A percentile compares a stretch with the other conserved stretches of the same genome.
Evolutionary conservation across 257 asterid species (phyloP).

Genomic region (Agastache rugosa): DNA sequence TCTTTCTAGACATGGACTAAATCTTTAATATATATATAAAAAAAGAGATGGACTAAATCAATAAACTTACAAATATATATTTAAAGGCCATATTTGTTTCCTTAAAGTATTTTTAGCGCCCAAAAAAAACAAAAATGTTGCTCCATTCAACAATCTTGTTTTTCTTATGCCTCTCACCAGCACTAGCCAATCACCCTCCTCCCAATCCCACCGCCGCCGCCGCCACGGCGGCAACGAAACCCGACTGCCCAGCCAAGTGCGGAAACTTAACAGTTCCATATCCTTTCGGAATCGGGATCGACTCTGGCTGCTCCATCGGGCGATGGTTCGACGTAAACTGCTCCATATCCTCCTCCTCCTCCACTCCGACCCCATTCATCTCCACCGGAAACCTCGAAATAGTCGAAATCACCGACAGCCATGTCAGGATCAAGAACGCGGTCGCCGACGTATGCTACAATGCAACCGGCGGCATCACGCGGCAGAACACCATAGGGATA

Average conservation of each 20-base stretch:
- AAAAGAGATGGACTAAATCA: background rate
- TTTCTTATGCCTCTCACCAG: background rate
- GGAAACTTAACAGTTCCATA: slow-evolving; percentile 43
- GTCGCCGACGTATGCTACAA: slow-evolving; percentile 27
- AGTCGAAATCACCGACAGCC: slow-evolving; percentile 1
- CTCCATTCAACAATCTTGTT: background rate
- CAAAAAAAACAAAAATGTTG: background rate
- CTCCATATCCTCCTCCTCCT: too few species aligned
- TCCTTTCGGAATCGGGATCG: slow-evolving; percentile 44
- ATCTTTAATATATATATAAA: too few species aligned
- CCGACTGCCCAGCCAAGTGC: slow-evolving; percentile 43
- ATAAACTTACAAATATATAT: background rate
- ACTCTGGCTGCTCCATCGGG: slow-evolving; percentile 40
- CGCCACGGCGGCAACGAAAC: slow-evolving; percentile 12
- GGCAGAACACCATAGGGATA: background rate
- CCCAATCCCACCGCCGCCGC: background rate
- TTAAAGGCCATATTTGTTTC: background rate
- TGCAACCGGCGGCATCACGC: background rate
- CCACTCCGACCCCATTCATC: slow-evolving; percentile 6
- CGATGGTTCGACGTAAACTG: slow-evolving; percentile 39
- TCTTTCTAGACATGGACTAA: background rate
- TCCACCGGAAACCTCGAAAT: slow-evolving; percentile 17
- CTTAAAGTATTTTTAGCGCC: too few species aligned
- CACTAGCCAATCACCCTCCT: background rate
- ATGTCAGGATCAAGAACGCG: slow-evolving; percentile 30